These are phyloP conservation scores for Trifolium repens DNA, from an alignment of 306 rosid species.

Conservation along the genomic window DNA sequence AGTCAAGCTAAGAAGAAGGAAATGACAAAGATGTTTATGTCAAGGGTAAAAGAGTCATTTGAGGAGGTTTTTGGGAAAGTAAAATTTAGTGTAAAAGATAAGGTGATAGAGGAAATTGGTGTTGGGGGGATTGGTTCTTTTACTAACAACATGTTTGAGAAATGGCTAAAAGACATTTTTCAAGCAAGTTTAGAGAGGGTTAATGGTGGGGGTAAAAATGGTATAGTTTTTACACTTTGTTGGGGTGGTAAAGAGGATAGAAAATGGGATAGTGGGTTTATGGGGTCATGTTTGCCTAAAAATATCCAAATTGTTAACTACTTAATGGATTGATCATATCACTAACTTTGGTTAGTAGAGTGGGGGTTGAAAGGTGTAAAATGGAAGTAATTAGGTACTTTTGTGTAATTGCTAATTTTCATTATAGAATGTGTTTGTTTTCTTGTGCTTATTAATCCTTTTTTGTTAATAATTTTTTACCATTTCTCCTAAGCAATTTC, in stretches of 20 bases:
- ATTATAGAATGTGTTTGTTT: constrained; percentile 56
- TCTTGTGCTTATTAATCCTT: constrained; percentile 28
- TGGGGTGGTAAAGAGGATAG: constrained; percentile 77
- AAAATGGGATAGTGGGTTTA: constrained; percentile 69
- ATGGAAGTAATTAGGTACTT: constrained; percentile 48
- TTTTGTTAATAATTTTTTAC: not conserved
- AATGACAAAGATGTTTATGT: constrained; percentile 52
- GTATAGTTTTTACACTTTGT: constrained; percentile 77
- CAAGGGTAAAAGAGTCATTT: constrained; percentile 60
- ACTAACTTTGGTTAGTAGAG: constrained; percentile 46
- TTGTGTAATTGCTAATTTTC: constrained; percentile 73
- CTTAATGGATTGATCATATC: constrained; percentile 55
- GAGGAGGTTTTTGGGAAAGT: constrained; percentile 60
- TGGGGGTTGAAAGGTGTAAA: constrained; percentile 50
- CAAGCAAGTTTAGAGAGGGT: constrained; percentile 63
- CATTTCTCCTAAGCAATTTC: too few relatives aligned
- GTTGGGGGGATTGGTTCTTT: constrained; percentile 64
- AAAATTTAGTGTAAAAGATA: constrained; percentile 73
- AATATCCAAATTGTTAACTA: constrained; percentile 70
- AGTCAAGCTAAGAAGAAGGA: constrained; percentile 57
- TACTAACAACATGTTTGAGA: constrained; percentile 83
- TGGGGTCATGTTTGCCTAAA: constrained; percentile 82
- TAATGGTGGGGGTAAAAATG: constrained; percentile 67
- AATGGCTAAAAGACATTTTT: constrained; percentile 87
- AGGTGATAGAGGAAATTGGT: constrained; percentile 69